Base-by-base conservation (phyloP, 2,329 filamentous ascomycete species). In the Aspergillus fischeri region DNA sequence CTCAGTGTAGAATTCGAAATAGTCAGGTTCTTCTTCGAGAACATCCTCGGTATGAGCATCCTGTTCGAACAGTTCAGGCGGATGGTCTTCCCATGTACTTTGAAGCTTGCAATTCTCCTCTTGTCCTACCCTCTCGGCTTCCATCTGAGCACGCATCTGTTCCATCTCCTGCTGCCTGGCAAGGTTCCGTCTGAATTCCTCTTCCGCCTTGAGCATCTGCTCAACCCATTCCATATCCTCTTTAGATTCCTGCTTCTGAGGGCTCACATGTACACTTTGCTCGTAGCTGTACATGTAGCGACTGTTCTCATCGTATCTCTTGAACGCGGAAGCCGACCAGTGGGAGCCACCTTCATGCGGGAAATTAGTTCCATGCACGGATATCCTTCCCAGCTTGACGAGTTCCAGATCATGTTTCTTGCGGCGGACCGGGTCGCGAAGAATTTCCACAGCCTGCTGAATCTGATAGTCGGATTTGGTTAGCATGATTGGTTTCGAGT, bases 381-480 rank as follows among this genome's bases (percentile, higher is more conserved):
- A 25, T 27, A 27, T n/a, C 32, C 14, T 47, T 24, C 44, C 44
- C 11, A 24, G 10, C 11, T 24, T 21, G 9, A 27, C 11, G 24
- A 70, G 62, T 1, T 60, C 51, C 14, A 59, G 24, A 24, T 73
- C 65, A 44, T 72, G 67, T 20, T 57, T 41, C 24, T 28, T 20
- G 9, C 69, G 68, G 6, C 63, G 60, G 24, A 29, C 21, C 10
- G 66, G 57, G 29, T 75, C 70, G 20, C 70, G 70, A 32, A 75
- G 72, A 8, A 63, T 58, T n/a, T 74, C 70, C 35, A 68, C 59
- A 9, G 72, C 72, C 58, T 72, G 57, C 42, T 67, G 64, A 32
- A 73, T 69, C 72, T 74, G 57, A 50, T 14, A 32, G 53, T 51
- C 9, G 3, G 1, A 25, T n/a, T 28, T 28, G 51, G 41, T 45